Evolutionary conservation across 139 green algal species (phyloP).

Genomic region (Tetratostichococcus sp.): DNA sequence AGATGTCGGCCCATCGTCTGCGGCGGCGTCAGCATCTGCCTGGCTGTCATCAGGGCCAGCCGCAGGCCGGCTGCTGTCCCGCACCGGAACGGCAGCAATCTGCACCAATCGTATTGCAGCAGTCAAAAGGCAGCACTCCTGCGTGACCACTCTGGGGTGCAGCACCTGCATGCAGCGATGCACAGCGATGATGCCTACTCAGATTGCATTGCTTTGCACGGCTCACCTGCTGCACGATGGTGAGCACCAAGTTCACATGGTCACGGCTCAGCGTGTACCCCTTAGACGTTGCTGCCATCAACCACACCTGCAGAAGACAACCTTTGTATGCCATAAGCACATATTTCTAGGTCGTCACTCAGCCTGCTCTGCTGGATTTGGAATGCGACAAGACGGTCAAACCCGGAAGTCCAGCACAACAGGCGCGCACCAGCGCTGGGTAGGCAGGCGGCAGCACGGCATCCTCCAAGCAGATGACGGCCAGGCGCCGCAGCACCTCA

Average conservation of each 20-base stretch:
- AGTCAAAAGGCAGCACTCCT: too few relatives aligned
- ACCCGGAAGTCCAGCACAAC: neutral
- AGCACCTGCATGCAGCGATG: too few relatives aligned
- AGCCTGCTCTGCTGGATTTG: too few relatives aligned
- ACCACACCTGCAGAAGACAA: constrained; percentile 31
- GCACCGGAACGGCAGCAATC: constrained; percentile 27
- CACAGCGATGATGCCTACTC: too few relatives aligned
- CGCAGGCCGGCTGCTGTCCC: constrained; percentile 28
- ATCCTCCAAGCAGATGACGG: constrained; percentile 59
- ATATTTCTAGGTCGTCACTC: too few relatives aligned
- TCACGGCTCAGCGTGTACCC: constrained; percentile 4
- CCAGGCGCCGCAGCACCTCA: constrained; percentile 40
- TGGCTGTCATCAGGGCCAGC: neutral
- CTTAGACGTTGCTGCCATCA: constrained; percentile 46
- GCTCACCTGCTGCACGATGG: neutral
- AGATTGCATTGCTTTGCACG: too few relatives aligned
- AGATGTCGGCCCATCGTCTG: neutral
- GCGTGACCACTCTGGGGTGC: too few relatives aligned
- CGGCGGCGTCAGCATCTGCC: neutral
- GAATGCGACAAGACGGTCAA: too few relatives aligned
- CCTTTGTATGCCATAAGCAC: too few relatives aligned
- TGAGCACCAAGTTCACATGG: constrained; percentile 1
- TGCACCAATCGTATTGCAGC: constrained; percentile 24
- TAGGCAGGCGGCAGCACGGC: constrained; percentile 49
- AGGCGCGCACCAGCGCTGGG: constrained; percentile 15